Percentiles rank a stretch among this genome's conserved stretches.
These are phyloP conservation scores for Solanum pimpinellifolium DNA, from an alignment of 257 asterid genomes.

Conservation along the genomic window DNA sequence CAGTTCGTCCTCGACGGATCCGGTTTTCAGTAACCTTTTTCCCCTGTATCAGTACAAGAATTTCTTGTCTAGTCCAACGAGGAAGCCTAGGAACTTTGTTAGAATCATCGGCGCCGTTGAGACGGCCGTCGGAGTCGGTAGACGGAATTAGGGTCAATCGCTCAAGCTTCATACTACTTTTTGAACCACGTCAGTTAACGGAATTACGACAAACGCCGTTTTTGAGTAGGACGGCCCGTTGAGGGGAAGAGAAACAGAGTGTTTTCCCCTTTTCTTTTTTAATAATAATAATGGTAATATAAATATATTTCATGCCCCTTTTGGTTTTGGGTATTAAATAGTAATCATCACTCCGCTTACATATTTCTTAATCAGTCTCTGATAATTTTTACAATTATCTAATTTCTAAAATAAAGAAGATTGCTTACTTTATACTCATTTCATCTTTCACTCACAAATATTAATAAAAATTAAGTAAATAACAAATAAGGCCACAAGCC, in stretches of 20 bases:
- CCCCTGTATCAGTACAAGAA: slow-evolving; percentile 78
- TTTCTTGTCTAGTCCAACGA: slow-evolving; percentile 90
- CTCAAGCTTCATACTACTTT: slow-evolving; percentile 45
- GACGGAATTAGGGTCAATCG: slow-evolving; percentile 40
- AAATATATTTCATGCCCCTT: not conserved
- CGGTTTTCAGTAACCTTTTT: slow-evolving; percentile 66
- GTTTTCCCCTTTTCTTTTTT: not conserved
- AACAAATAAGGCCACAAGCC: not conserved
- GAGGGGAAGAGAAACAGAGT: not conserved
- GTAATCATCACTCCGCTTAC: not conserved
- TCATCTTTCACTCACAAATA: not conserved
- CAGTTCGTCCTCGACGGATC: slow-evolving; percentile 50
- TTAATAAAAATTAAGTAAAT: no score
- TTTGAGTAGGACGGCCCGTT: not conserved
- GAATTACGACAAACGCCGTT: slow-evolving; percentile 2
- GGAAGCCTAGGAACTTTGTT: slow-evolving; percentile 59
- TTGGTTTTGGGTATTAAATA: not conserved
- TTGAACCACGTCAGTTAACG: not conserved
- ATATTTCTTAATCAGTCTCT: not conserved
- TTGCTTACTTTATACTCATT: not conserved
- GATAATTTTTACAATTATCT: not conserved
- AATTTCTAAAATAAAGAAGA: not conserved
- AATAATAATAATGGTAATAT: not conserved
- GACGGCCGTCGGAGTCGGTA: slow-evolving; percentile 41
- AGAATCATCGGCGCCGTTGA: slow-evolving; percentile 38